These are phyloP conservation scores for Cutaneotrichosporon sp. DNA, from an alignment of 1,284 basidiomycete genomes.

Conservation along the genomic window DNA sequence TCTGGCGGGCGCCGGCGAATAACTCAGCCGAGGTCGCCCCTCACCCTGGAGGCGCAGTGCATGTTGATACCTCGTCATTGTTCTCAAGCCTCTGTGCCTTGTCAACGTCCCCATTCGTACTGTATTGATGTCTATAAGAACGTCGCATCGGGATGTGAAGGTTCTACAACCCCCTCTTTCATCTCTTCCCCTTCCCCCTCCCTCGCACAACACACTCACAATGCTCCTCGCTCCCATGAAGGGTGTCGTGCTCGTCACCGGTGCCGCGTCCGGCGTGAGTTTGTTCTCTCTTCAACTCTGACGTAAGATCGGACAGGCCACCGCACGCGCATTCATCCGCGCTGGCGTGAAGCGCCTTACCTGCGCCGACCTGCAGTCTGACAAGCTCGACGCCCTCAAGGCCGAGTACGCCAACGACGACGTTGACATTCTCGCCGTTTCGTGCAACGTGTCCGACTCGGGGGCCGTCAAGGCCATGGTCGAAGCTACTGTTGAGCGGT, in stretches of 20 bases:
- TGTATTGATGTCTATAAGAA: too few species aligned
- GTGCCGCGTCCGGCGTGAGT: slow-evolving; percentile 30
- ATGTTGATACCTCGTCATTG: not conserved
- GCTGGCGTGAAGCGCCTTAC: slow-evolving; percentile 19
- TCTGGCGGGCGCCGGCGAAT: not conserved
- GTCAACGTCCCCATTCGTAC: not conserved
- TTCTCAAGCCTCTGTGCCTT: not conserved
- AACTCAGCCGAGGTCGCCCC: not conserved
- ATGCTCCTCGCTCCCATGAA: slow-evolving; percentile 16
- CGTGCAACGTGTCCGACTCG: slow-evolving; percentile 24
- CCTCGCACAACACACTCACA: not conserved
- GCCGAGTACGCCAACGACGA: slow-evolving; percentile 7
- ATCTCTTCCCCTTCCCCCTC: slow-evolving; percentile 30
- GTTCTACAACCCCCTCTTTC: not conserved
- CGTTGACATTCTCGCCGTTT: slow-evolving; percentile 14
- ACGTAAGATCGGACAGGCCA: slow-evolving; percentile 22
- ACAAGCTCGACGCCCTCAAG: slow-evolving; percentile 14
- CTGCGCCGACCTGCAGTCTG: slow-evolving; percentile 14
- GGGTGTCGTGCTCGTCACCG: slow-evolving; percentile 31
- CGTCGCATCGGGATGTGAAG: too few species aligned
- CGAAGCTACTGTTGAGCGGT: slow-evolving; percentile 14
- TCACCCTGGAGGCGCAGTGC: not conserved
- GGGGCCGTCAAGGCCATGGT: slow-evolving; percentile 19
- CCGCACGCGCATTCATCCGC: slow-evolving; percentile 15
- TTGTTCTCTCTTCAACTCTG: not conserved